A percentile compares a stretch with the other conserved stretches of the same genome.
Evolutionary conservation across 83 land plant species (phyloP).

Genomic region (Picea mariana): DNA sequence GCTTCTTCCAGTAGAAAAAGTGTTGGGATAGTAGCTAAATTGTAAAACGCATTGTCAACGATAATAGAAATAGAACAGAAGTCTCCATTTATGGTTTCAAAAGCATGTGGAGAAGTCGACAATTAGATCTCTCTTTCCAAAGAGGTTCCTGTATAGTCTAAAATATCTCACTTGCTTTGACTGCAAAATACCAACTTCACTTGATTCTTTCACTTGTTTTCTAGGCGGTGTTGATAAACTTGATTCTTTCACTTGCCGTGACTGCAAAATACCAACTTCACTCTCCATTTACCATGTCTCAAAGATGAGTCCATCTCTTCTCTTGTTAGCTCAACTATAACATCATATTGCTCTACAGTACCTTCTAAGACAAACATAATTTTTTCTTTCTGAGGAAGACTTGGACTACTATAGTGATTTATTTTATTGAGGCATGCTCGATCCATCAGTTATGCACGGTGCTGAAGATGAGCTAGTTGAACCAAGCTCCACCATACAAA

Average conservation of each 20-base stretch:
- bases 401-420: no score
- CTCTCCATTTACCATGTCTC: conserved; percentile 26
- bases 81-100: conserved; percentile 16
- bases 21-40: conserved; percentile 82
- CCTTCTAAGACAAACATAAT: no score
- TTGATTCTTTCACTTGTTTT: neutral
- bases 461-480: conserved; percentile 15
- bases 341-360: no score
- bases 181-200: no score
- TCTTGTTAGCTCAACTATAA: no score
- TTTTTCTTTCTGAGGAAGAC: no score
- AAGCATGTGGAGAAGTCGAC: conserved; percentile 20
- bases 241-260: conserved; percentile 26
- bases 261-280: conserved; percentile 29
- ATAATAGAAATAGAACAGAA: conserved; percentile 7
- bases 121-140: conserved; percentile 28
- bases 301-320: no score
- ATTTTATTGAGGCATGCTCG: no score
- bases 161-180: neutral
- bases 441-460: conserved; percentile 19
- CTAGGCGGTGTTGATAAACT: conserved; percentile 19
- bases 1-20: conserved; percentile 94
- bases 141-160: conserved; percentile 33
- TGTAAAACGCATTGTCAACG: conserved; percentile 53
- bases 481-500: conserved; percentile 26